Percentiles rank a stretch among this genome's conserved stretches.
These are phyloP conservation scores for Colletotrichum kahawae DNA, from an alignment of 2,329 filamentous ascomycete species.

Conservation along the genomic window DNA sequence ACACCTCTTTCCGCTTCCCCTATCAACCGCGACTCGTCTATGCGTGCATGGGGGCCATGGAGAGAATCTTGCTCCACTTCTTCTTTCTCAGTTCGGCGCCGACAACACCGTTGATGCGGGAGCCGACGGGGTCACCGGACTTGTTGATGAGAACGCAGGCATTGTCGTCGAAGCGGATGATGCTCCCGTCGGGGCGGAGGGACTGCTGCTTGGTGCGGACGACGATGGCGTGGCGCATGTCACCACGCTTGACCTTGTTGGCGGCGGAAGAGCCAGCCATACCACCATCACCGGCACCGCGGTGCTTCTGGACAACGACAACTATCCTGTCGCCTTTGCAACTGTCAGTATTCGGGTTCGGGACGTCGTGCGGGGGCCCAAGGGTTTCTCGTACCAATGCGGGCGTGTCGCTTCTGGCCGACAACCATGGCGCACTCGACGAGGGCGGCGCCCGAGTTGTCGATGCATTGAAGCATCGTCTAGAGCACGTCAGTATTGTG, in stretches of 20 bases:
- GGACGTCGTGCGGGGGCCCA: neutral
- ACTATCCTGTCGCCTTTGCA: slow-evolving; percentile 91
- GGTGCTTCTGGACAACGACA: slow-evolving; percentile 96
- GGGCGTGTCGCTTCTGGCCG: slow-evolving; percentile 86
- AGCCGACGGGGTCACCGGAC: slow-evolving; percentile 92
- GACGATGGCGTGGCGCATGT: slow-evolving; percentile 94
- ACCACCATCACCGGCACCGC: slow-evolving; percentile 75
- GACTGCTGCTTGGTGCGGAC: slow-evolving; percentile 90
- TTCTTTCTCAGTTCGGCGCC: slow-evolving; percentile 87
- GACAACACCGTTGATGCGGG: slow-evolving; percentile 89
- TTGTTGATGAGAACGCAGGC: slow-evolving; percentile 98
- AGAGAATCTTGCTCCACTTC: slow-evolving; percentile 98
- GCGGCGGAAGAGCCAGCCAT: slow-evolving; percentile 75
- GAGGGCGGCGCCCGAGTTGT: slow-evolving; percentile 90
- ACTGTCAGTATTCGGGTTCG: slow-evolving; percentile 54
- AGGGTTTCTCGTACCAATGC: slow-evolving; percentile 71
- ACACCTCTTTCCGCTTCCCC: neutral
- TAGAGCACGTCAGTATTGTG: slow-evolving; percentile 38
- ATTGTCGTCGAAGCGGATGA: slow-evolving; percentile 96
- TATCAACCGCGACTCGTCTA: slow-evolving; percentile 30
- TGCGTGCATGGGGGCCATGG: slow-evolving; percentile 79
- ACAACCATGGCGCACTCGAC: slow-evolving; percentile 96
- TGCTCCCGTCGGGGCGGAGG: slow-evolving; percentile 85
- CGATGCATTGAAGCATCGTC: slow-evolving; percentile 99
- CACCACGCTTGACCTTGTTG: slow-evolving; percentile 94